Evolutionary conservation across 345 rosid species (phyloP).

Genomic region (Salix koriyanagi): DNA sequence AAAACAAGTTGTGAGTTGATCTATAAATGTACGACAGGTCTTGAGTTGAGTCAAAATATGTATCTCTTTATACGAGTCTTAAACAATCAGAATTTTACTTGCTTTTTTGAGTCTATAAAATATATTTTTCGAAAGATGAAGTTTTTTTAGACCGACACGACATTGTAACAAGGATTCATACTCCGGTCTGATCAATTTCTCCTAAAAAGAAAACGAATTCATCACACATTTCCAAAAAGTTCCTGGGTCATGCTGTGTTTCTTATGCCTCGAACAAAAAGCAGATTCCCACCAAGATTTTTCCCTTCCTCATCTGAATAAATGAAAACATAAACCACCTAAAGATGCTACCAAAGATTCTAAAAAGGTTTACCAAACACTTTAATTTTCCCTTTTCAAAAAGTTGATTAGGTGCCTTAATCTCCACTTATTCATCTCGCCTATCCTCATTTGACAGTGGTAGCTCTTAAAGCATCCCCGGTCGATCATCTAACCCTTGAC

Average conservation of each 20-base stretch:
- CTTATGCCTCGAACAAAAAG: conserved; percentile 6
- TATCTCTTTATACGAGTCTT: rapidly evolving
- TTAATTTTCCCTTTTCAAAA: not conserved
- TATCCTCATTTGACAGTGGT: not conserved
- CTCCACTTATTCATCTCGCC: not conserved
- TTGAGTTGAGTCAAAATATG: no score
- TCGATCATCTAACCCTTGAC: not conserved
- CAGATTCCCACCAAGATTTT: not conserved
- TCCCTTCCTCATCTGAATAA: not conserved
- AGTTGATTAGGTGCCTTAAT: not conserved
- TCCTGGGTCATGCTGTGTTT: not conserved
- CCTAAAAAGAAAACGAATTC: not conserved
- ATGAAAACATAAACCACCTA: not conserved
- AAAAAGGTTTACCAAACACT: not conserved
- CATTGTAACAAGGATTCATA: no score
- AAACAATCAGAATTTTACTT: rapidly evolving
- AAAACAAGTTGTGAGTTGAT: no score
- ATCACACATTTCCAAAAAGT: conserved; percentile 11
- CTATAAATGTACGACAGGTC: no score
- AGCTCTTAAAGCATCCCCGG: not conserved
- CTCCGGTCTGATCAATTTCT: not conserved
- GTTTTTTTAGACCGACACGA: no score
- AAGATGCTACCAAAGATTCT: not conserved
- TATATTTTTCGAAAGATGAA: no score
- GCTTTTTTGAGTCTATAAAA: no score